A percentile compares a stretch with the other conserved stretches of the same genome.
Evolutionary conservation across 2,329 filamentous ascomycete species (phyloP).

Genomic region (Xylaria sp.): DNA sequence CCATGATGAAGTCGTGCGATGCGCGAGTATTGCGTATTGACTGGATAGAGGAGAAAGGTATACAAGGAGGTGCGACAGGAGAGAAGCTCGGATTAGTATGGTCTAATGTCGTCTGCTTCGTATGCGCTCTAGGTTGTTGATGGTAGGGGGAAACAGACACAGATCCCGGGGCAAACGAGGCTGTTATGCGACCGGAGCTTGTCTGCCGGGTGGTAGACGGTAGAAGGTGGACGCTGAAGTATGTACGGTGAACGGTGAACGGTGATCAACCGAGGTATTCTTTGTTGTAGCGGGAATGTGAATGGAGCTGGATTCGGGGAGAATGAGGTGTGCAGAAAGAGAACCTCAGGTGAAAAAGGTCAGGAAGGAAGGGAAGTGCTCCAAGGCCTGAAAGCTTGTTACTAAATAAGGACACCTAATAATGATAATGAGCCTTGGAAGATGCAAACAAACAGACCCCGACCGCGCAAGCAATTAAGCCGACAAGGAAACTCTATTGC

Average conservation of each 20-base stretch:
- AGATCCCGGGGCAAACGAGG: background rate
- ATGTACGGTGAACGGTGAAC: background rate
- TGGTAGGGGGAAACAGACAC: background rate
- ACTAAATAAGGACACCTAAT: background rate
- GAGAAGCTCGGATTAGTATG: background rate
- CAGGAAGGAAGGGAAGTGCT: slow-evolving; percentile 2
- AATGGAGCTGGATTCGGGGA: background rate
- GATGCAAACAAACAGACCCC: background rate
- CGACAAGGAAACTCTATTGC: background rate
- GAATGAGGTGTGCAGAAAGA: background rate
- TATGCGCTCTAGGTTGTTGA: background rate
- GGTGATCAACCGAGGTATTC: slow-evolving; percentile 10
- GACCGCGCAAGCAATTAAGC: slow-evolving; percentile 12
- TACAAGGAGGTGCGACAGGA: background rate
- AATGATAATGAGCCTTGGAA: background rate
- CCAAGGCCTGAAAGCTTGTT: background rate
- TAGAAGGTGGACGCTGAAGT: background rate
- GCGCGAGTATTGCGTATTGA: slow-evolving; percentile 2
- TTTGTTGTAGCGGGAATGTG: slow-evolving; percentile 4
- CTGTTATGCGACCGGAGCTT: slow-evolving; percentile 5
- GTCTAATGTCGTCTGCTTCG: background rate
- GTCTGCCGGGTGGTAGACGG: background rate
- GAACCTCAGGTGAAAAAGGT: slow-evolving; percentile 1
- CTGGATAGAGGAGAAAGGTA: background rate
- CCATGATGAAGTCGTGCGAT: slow-evolving; percentile 49